Evolutionary conservation across 305 asterid species (phyloP), one percentile per base, ranked within the genome.

Genomic region (Caryopteris hybrid): DNA sequence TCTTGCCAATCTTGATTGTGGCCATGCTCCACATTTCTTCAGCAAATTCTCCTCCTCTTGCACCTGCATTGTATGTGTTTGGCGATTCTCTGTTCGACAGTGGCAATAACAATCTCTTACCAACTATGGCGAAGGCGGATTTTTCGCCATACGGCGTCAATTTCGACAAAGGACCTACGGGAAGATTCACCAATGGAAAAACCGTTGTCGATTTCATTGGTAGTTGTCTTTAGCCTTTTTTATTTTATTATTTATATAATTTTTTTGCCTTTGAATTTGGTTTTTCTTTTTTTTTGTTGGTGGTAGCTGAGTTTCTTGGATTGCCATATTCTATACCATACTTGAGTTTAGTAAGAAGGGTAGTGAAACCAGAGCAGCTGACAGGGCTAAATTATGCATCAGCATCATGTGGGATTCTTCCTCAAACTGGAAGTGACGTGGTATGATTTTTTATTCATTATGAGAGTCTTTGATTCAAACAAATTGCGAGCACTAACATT

Each of bases 321-420:
- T 76, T 91, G 70, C 97, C 95, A 13, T 79, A 71, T 68, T 16
- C 88, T 27, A 89, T 89, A 4, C 86, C 97, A 1, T 84, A 80
- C 66, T 8, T 83, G 52, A 79, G 85, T 42, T 23, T 84, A 29
- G 14, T 27, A 31, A 76, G 38, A 10, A 31, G 34, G 51, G 16
- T 66, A 38, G 13, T 66, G 6, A 17, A 27, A 13, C 36, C 58
- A 18, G 8, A 60, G 16, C 17, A 58, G 34, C 31, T 65, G 16
- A 72, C 60, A 0, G 97, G 95, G 12, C 47, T 88, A 9, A 86
- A 91, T 71, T 91, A 76, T 69, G 97, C 97, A 16, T 91, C 97
- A 22, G 88, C 68, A 1, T 48, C 95, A 0, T 88, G 92, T 59
- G 97, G 97, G 2, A 91, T 91, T 84, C 85, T 86, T 55, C 84